phyloP scores from a whole-genome alignment of 2,329 filamentous ascomycete genomes.

The Fusarium sp. region DNA sequence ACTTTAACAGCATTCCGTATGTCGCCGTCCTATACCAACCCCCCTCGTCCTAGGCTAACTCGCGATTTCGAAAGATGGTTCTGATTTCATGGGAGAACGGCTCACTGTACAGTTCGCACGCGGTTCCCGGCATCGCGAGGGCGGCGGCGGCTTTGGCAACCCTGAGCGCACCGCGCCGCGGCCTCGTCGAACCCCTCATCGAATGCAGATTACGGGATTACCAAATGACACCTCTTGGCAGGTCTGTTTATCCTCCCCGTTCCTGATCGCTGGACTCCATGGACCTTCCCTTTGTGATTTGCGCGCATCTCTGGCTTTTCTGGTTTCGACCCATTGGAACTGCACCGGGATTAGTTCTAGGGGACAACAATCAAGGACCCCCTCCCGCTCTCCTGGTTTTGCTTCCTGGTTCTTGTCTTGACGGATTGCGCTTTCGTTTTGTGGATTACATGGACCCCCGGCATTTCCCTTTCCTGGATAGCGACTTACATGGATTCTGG shows the following conservation, averaged over 20 bases:
- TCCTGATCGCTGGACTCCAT: constrained; percentile 61
- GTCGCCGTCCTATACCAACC: constrained; percentile 50
- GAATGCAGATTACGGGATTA: constrained; percentile 98
- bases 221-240: constrained; percentile 99
- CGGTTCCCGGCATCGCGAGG: constrained; percentile 73
- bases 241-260: constrained; percentile 84
- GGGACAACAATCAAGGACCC: constrained; percentile 46
- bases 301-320: constrained; percentile 48
- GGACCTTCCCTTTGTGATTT: constrained; percentile 50
- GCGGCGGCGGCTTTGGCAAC: constrained; percentile 58
- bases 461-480: constrained; percentile 60
- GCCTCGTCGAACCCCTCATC: constrained; percentile 91
- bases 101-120: constrained; percentile 98
- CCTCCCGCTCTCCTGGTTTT: constrained; percentile 42
- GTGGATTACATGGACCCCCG: constrained; percentile 51
- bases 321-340: constrained; percentile 45
- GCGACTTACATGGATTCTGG: constrained; percentile 84
- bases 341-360: constrained; percentile 44
- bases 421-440: constrained; percentile 52
- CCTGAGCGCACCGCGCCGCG: constrained; percentile 73
- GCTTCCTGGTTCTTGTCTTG: constrained; percentile 51
- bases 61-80: constrained; percentile 75
- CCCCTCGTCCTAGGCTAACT: constrained; percentile 41
- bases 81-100: constrained; percentile 97
- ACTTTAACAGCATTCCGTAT: constrained; percentile 67